Percentiles rank a stretch among this genome's conserved stretches.
phyloP scores from a whole-genome alignment of 345 rosid genomes.

The Diplotaxis tenuifolia region DNA sequence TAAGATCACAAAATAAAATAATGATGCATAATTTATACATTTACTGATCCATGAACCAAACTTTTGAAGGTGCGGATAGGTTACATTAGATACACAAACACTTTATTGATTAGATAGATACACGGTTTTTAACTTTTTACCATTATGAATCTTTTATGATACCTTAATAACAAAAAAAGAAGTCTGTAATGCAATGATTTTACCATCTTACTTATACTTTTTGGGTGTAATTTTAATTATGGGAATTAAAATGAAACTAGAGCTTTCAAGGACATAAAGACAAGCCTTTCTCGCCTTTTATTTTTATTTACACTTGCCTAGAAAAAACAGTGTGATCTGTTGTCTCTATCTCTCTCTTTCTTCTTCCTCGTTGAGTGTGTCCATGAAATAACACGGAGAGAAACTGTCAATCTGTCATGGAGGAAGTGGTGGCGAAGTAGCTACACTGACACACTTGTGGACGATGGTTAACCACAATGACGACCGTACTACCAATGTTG shows the following conservation, averaged over 20 bases:
- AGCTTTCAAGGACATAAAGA: constrained; percentile 30
- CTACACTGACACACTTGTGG: constrained; percentile 36
- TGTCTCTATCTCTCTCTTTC: not conserved
- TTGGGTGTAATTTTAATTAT: not conserved
- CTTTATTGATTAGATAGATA: not conserved
- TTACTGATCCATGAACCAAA: constrained; percentile 3
- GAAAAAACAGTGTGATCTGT: constrained; percentile 20
- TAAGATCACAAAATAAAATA: not conserved
- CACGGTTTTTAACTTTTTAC: not conserved
- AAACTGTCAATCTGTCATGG: constrained; percentile 24
- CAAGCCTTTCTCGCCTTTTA: constrained; percentile 6
- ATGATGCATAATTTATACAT: not conserved
- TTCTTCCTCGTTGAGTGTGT: constrained; percentile 30
- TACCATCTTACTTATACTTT: constrained; percentile 10
- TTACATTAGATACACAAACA: constrained; percentile 18
- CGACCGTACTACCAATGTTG: constrained; percentile 18
- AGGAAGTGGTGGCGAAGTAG: constrained; percentile 62
- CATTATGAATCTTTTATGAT: constrained; percentile 21
- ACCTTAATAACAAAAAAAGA: constrained; percentile 11
- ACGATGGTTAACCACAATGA: constrained; percentile 43
- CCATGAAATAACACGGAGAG: constrained; percentile 26
- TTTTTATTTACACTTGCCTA: constrained; percentile 20
- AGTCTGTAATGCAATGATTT: constrained; percentile 23
- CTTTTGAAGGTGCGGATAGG: not conserved
- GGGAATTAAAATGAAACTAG: too few species aligned